These are phyloP conservation scores for Lepiota brunneoincarnata DNA, from an alignment of 768 basidiomycete genomes.

Conservation along the genomic window DNA sequence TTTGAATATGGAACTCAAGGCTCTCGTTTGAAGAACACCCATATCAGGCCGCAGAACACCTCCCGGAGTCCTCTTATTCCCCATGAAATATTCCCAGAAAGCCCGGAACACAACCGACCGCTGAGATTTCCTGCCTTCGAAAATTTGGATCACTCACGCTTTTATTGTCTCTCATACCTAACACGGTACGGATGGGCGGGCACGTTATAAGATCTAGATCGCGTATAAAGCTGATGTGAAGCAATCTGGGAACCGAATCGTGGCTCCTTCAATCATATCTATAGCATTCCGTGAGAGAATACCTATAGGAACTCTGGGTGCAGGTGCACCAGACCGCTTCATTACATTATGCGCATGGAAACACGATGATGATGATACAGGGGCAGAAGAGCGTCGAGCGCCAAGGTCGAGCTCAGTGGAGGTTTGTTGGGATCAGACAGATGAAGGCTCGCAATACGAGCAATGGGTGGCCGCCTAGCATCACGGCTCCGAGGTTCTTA, in stretches of 20 bases:
- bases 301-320: constrained; percentile 78
- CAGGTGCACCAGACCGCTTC: constrained; percentile 71
- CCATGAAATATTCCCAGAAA: too few relatives aligned
- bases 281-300: constrained; percentile 89
- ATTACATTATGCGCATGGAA: constrained; percentile 83
- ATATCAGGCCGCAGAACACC: too few relatives aligned
- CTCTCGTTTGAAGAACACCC: too few relatives aligned
- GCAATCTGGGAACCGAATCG: constrained; percentile 90
- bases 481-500: constrained; percentile 80
- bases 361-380: not conserved
- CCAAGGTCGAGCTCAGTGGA: constrained; percentile 73
- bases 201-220: too few relatives aligned
- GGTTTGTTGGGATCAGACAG: constrained; percentile 65
- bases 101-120: too few relatives aligned
- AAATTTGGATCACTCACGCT: too few relatives aligned
- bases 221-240: too few relatives aligned
- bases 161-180: too few relatives aligned
- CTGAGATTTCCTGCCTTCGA: too few relatives aligned
- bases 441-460: constrained; percentile 54
- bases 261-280: constrained; percentile 66
- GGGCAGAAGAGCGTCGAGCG: constrained; percentile 69
- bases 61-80: too few relatives aligned
- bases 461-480: constrained; percentile 45
- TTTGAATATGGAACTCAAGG: too few relatives aligned
- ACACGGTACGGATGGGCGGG: too few relatives aligned